These are phyloP conservation scores for Aspergillus ochraceoroseus DNA, from an alignment of 2,329 filamentous ascomycete species.

Conservation along the genomic window DNA sequence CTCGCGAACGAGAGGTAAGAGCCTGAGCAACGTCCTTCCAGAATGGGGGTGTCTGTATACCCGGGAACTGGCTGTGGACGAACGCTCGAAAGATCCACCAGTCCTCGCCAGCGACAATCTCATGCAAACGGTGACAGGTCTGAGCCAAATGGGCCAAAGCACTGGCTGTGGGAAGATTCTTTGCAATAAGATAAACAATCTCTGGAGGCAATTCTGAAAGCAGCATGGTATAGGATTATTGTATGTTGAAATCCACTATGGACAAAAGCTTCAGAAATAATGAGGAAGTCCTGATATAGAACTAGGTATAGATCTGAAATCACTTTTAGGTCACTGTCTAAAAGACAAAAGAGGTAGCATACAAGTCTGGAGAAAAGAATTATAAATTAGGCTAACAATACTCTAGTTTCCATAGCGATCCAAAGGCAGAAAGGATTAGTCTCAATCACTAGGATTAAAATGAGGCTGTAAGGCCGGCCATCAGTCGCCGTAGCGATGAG, in stretches of 20 bases:
- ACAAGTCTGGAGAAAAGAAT: neutral
- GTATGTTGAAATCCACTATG: neutral
- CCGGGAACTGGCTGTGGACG: constrained; percentile 47
- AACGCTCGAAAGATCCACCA: constrained; percentile 48
- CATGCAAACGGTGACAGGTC: constrained; percentile 45
- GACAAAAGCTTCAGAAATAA: neutral
- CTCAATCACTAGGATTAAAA: constrained; percentile 2
- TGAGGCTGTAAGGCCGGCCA: constrained; percentile 2
- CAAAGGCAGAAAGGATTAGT: neutral
- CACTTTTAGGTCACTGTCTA: neutral
- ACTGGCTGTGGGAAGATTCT: constrained; percentile 44
- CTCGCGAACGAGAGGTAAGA: constrained; percentile 53
- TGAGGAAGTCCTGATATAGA: neutral
- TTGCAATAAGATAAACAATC: constrained; percentile 42
- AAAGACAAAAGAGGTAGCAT: neutral
- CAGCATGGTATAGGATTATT: constrained; percentile 25
- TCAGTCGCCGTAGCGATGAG: constrained; percentile 11
- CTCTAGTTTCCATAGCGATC: constrained; percentile 4
- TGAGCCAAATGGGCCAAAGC: constrained; percentile 44
- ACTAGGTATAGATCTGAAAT: neutral
- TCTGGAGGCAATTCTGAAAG: constrained; percentile 40
- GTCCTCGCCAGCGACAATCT: constrained; percentile 45
- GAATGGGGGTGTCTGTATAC: constrained; percentile 39
- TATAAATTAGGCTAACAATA: neutral
- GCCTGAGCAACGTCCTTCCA: constrained; percentile 52